Conservation (phyloP, 129 eudicot genomes). For the Solidago caesia region DNA sequence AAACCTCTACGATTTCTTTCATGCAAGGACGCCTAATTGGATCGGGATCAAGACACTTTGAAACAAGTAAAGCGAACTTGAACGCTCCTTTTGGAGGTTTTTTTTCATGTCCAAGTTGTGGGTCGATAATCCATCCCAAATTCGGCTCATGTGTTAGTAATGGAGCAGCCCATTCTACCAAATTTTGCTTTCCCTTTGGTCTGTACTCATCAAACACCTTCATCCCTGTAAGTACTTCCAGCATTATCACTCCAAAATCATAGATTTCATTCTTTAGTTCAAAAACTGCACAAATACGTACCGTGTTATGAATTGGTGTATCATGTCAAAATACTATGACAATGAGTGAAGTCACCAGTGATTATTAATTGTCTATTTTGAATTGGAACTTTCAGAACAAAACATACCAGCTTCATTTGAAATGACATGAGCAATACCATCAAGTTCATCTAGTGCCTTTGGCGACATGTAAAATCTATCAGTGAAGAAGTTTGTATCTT, state of each 20-base stretch:
- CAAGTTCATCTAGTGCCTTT: no score
- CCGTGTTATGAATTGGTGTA: no score
- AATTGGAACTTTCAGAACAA: no score
- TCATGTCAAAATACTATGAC: no score
- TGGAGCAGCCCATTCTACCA: constrained; percentile 30
- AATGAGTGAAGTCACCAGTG: no score
- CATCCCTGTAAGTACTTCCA: constrained; percentile 39
- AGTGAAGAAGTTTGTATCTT: background rate
- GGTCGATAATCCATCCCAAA: constrained; percentile 30
- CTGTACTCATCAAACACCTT: constrained; percentile 35
- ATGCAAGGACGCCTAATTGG: no score
- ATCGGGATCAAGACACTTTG: constrained; percentile 12
- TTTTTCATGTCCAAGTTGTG: constrained; percentile 1
- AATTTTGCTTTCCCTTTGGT: constrained; percentile 19
- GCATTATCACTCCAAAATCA: constrained; percentile 40
- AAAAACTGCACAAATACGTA: constrained; percentile 10
- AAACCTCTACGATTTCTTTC: no score
- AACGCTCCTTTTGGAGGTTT: constrained; percentile 16
- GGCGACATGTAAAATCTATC: constrained; percentile 29
- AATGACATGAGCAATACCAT: no score
- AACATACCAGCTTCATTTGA: no score
- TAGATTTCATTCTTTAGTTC: constrained; percentile 37
- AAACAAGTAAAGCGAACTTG: constrained; percentile 12
- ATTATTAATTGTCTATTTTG: no score
- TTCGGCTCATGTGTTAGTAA: constrained; percentile 18